Conservation (phyloP, 352 stramenopile species). For the Albugo laibachii region DNA sequence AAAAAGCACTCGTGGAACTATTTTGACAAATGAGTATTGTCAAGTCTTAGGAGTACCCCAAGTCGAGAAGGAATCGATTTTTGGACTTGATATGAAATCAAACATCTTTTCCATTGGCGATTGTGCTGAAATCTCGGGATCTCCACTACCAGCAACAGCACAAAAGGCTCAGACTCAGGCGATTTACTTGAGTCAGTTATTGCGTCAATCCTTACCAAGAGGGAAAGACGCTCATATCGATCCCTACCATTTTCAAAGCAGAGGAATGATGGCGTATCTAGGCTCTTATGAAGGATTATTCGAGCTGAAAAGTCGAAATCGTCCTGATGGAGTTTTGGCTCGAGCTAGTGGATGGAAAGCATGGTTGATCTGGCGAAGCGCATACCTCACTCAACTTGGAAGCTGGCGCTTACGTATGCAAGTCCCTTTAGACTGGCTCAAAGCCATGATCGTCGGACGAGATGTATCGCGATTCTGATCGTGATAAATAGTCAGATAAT, state of each 20-base stretch:
- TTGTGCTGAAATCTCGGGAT: constrained; percentile 74
- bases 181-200: constrained; percentile 29
- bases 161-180: constrained; percentile 79
- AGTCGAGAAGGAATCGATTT: constrained; percentile 28
- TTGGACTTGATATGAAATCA: constrained; percentile 36
- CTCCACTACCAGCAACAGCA: constrained; percentile 80
- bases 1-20: constrained; percentile 65
- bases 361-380: constrained; percentile 86
- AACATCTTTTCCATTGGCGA: constrained; percentile 92
- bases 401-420: constrained; percentile 84
- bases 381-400: constrained; percentile 91
- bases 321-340: constrained; percentile 18
- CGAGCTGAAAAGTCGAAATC: constrained; percentile 17
- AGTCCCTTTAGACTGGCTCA: constrained; percentile 95
- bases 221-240: constrained; percentile 17
- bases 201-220: constrained; percentile 9
- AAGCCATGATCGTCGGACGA: constrained; percentile 89
- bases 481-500: too few species aligned
- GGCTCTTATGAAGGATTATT: constrained; percentile 87
- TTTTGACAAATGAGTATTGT: constrained; percentile 68
- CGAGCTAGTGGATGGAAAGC: constrained; percentile 68
- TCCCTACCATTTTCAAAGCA: constrained; percentile 52
- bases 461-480: constrained; percentile 90
- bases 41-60: constrained; percentile 46
- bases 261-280: constrained; percentile 89